Conservation (phyloP, 129 eudicot genomes). For the Calendula officinalis region DNA sequence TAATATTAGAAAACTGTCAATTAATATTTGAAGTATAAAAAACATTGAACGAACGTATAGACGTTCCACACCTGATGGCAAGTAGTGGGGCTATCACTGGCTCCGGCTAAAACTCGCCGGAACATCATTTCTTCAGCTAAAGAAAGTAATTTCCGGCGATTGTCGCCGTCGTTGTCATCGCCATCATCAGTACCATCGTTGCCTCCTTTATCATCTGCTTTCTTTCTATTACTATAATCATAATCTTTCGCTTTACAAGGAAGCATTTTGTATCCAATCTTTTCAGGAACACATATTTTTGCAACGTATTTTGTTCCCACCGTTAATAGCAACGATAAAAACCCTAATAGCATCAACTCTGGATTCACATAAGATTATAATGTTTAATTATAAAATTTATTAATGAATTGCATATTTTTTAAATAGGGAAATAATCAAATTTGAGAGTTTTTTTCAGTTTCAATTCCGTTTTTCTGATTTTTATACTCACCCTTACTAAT, state of each 20-base stretch:
- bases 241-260: constrained; percentile 38
- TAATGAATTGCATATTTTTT: not conserved
- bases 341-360: constrained; percentile 78
- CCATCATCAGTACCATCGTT: not conserved
- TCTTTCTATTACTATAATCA: not conserved
- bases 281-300: constrained; percentile 54
- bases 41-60: not conserved
- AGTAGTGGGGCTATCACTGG: not conserved
- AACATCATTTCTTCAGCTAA: constrained; percentile 42
- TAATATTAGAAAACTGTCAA: too few species aligned
- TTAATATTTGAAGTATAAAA: not conserved
- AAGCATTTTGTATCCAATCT: constrained; percentile 54
- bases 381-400: not conserved
- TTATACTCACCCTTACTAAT: too few species aligned
- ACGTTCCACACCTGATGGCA: constrained; percentile 18
- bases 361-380: constrained; percentile 10
- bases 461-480: too few species aligned
- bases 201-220: constrained; percentile 1
- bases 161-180: not conserved
- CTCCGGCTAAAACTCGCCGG: constrained; percentile 50
- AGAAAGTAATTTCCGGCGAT: constrained; percentile 45
- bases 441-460: too few species aligned
- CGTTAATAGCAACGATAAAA: constrained; percentile 57
- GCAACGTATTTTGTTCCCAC: constrained; percentile 54
- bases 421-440: too few species aligned